phyloP scores from a whole-genome alignment of 345 rosid species.

The Populus euphratica region DNA sequence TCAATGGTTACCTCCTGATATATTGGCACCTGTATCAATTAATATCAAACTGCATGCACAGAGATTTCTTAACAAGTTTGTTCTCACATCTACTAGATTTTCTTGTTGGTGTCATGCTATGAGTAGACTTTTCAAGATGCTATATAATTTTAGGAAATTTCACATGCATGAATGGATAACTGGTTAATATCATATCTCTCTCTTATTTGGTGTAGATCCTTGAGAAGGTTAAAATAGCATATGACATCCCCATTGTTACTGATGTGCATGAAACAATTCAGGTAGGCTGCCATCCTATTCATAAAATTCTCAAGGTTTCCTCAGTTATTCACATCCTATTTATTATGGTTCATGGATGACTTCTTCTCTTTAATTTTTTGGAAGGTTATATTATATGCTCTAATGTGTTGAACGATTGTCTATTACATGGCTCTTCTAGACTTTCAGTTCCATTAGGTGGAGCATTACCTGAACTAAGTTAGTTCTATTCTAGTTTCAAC shows the following conservation, averaged over 20 bases:
- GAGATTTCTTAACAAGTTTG: not conserved
- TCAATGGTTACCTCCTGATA: not conserved
- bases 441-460: too few species aligned
- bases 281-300: conserved; percentile 35
- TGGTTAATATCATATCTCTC: not conserved
- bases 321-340: not conserved
- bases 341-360: not conserved
- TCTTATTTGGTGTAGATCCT: conserved; percentile 59
- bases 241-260: conserved; percentile 82
- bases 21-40: not conserved
- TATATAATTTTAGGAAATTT: not conserved
- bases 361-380: not conserved
- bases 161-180: not conserved
- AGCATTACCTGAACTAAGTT: not conserved
- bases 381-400: not conserved
- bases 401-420: not conserved
- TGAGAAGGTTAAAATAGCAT: conserved; percentile 88
- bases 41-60: not conserved
- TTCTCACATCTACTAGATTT: not conserved
- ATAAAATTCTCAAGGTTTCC: not conserved
- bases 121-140: not conserved
- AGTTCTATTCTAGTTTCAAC: not conserved
- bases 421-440: not conserved
- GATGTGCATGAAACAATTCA: conserved; percentile 89
- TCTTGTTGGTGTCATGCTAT: not conserved